phyloP scores from a whole-genome alignment of 2,329 filamentous ascomycete genomes.

The Alternaria sp. region DNA sequence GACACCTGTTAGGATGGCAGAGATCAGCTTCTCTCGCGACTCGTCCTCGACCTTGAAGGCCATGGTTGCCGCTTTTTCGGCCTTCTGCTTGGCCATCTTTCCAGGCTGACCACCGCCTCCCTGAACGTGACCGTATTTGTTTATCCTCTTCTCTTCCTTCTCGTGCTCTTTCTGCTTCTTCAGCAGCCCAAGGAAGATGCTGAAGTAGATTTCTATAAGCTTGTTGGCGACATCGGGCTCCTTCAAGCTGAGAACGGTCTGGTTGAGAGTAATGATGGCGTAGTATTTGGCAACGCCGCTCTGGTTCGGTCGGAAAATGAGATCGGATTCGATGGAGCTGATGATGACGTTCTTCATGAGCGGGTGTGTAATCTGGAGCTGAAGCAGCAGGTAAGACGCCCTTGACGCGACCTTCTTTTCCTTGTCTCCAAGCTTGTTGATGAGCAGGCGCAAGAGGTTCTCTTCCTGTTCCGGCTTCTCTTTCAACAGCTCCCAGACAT shows the following conservation, averaged over 20 bases:
- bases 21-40: conserved; percentile 87
- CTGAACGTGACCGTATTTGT: conserved; percentile 60
- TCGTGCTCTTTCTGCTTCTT: conserved; percentile 63
- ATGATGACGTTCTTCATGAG: conserved; percentile 93
- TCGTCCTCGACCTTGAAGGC: conserved; percentile 62
- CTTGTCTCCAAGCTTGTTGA: conserved; percentile 96
- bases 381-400: conserved; percentile 90
- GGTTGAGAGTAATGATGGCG: conserved; percentile 94
- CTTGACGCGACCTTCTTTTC: conserved; percentile 95
- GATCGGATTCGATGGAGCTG: conserved; percentile 82
- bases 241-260: conserved; percentile 86
- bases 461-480: conserved; percentile 98
- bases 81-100: conserved; percentile 59
- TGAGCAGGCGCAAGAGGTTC: conserved; percentile 85
- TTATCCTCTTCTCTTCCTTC: conserved; percentile 48
- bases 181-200: conserved; percentile 80
- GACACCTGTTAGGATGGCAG: conserved; percentile 88
- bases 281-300: conserved; percentile 92
- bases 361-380: conserved; percentile 86
- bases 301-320: conserved; percentile 86
- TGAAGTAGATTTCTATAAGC: conserved; percentile 90
- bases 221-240: conserved; percentile 82
- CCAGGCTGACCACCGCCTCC: conserved; percentile 61
- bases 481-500: conserved; percentile 88
- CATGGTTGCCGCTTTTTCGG: conserved; percentile 52